A percentile compares a stretch with the other conserved stretches of the same genome.
phyloP scores from a whole-genome alignment of 2,329 filamentous ascomycete species.

The Penicillium sp. region DNA sequence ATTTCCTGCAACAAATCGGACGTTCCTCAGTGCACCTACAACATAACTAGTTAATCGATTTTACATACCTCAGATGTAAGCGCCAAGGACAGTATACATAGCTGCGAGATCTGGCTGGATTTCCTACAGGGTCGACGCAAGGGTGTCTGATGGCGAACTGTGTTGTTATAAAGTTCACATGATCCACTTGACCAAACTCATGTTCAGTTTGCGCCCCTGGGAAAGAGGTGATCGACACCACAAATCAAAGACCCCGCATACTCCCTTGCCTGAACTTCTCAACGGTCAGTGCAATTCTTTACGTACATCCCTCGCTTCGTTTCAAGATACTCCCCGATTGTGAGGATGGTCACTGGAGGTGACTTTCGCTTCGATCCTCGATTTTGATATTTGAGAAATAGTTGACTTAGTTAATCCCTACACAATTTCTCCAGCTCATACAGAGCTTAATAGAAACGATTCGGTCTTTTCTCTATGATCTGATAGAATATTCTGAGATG shows the following conservation, averaged over 20 bases:
- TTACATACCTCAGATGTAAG: not conserved
- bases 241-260: not conserved
- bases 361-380: not conserved
- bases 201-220: not conserved
- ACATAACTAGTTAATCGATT: not conserved
- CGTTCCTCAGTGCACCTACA: too few species aligned
- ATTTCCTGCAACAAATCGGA: not conserved
- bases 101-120: not conserved
- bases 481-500: too few species aligned
- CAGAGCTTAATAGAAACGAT: too few species aligned
- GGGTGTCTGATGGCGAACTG: not conserved
- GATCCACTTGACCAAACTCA: not conserved
- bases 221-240: not conserved
- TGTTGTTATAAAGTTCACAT: not conserved
- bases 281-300: not conserved
- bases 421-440: too few species aligned
- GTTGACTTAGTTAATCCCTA: not conserved
- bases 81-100: not conserved
- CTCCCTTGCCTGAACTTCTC: conserved; percentile 9
- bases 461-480: too few species aligned
- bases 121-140: not conserved
- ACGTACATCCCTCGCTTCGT: not conserved
- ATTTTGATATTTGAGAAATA: not conserved
- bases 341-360: not conserved
- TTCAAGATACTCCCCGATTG: not conserved